Conservation (phyloP, 2,329 filamentous ascomycete species). For the Sordariomycetes sp. region DNA sequence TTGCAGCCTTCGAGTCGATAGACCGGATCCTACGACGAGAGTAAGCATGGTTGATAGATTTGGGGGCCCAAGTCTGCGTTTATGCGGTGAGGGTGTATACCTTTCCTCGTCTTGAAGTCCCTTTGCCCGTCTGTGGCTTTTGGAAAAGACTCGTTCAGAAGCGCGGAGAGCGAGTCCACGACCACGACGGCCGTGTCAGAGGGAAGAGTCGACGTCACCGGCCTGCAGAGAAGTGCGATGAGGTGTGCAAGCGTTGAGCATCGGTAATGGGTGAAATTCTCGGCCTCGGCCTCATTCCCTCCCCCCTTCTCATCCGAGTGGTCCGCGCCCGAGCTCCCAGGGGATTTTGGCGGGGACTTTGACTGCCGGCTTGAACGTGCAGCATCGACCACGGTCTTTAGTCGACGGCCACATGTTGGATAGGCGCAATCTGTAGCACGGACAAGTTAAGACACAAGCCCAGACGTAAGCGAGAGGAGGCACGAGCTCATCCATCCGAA, state of each 20-base stretch:
- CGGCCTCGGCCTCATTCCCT: conserved; percentile 4
- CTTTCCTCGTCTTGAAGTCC: conserved; percentile 26
- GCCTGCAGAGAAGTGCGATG: conserved; percentile 61
- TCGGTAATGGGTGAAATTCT: conserved; percentile 28
- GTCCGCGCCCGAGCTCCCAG: background rate
- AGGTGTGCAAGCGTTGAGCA: conserved; percentile 58
- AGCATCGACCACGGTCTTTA: conserved; percentile 17
- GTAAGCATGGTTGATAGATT: background rate
- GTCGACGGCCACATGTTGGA: conserved; percentile 23
- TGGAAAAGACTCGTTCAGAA: conserved; percentile 70
- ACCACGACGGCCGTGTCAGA: conserved; percentile 56
- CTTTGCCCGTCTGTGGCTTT: conserved; percentile 34
- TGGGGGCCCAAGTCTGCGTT: background rate
- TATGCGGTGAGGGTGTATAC: conserved; percentile 13
- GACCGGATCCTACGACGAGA: conserved; percentile 19
- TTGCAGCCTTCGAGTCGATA: conserved; percentile 33
- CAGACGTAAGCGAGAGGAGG: no score
- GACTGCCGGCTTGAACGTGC: background rate
- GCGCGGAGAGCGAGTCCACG: conserved; percentile 65
- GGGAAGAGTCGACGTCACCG: conserved; percentile 54
- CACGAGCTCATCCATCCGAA: background rate
- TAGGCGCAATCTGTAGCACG: conserved; percentile 25
- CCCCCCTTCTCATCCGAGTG: background rate
- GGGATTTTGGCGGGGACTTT: background rate
- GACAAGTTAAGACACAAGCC: background rate